These are phyloP conservation scores for Metschnikowia lochheadii DNA, from an alignment of 805 yeast genomes.

Conservation along the genomic window DNA sequence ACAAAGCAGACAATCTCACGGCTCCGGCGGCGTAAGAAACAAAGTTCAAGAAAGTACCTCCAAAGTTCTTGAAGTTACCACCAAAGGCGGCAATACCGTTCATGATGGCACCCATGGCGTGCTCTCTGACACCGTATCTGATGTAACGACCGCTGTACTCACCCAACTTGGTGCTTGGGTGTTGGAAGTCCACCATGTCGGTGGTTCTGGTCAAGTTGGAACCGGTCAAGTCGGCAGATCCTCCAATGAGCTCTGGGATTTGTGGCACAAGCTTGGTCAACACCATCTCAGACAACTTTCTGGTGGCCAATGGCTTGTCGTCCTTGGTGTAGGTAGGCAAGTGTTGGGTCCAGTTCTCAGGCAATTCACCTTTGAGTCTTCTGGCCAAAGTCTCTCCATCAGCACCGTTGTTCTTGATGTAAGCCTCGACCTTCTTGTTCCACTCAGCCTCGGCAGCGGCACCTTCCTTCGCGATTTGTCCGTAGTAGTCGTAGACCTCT, in stretches of 20 bases:
- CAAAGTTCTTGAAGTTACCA: slow-evolving; percentile 83
- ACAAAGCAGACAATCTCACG: slow-evolving; percentile 76
- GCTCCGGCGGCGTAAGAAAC: slow-evolving; percentile 83
- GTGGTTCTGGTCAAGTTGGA: slow-evolving; percentile 91
- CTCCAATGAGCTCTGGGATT: slow-evolving; percentile 90
- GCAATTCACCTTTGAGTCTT: slow-evolving; percentile 74
- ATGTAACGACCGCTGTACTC: slow-evolving; percentile 88
- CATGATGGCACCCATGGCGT: slow-evolving; percentile 97
- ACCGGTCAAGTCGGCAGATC: slow-evolving; percentile 97
- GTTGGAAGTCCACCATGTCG: slow-evolving; percentile 88
- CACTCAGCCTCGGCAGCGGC: slow-evolving; percentile 69
- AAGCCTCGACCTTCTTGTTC: slow-evolving; percentile 59
- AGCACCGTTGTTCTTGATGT: slow-evolving; percentile 67
- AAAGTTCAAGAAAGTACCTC: slow-evolving; percentile 97
- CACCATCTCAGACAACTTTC: slow-evolving; percentile 87
- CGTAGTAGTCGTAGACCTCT: slow-evolving; percentile 74
- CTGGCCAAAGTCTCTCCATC: slow-evolving; percentile 75
- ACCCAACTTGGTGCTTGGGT: slow-evolving; percentile 75
- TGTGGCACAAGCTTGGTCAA: slow-evolving; percentile 56
- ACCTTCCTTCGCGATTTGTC: slow-evolving; percentile 56
- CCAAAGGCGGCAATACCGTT: slow-evolving; percentile 94
- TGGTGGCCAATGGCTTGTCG: slow-evolving; percentile 85
- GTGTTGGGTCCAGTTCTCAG: slow-evolving; percentile 71
- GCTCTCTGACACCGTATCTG: slow-evolving; percentile 98
- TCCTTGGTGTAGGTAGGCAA: slow-evolving; percentile 76